Conservation (phyloP, 345 rosid genomes). For the Populus alba region DNA sequence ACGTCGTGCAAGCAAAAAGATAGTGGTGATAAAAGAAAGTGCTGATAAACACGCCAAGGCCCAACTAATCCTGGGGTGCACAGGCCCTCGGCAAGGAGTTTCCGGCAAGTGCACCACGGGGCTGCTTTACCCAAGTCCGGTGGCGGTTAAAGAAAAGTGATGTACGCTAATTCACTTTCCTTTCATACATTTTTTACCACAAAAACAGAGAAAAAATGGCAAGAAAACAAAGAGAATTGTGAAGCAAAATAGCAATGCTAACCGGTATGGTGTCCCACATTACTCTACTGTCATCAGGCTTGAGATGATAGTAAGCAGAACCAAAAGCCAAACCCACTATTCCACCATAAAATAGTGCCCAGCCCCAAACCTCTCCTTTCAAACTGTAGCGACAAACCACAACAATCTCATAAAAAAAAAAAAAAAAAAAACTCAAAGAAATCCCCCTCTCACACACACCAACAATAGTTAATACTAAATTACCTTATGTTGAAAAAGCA, state of each 20-base stretch:
- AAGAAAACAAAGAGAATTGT: background rate
- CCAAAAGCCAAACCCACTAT: constrained; percentile 71
- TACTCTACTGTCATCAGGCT: constrained; percentile 66
- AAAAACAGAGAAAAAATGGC: background rate
- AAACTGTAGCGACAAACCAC: constrained; percentile 42
- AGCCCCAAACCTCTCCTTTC: constrained; percentile 72
- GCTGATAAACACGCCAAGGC: background rate
- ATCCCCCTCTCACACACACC: background rate
- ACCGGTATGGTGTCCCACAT: constrained; percentile 84
- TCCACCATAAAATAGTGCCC: constrained; percentile 72
- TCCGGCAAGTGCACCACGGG: too few species aligned
- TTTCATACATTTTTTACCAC: background rate
- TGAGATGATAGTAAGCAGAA: constrained; percentile 84
- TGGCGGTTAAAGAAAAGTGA: background rate
- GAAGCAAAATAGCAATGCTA: constrained; percentile 33
- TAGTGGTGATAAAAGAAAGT: background rate
- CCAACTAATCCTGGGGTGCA: too few species aligned
- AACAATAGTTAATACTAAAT: background rate
- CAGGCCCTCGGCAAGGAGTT: too few species aligned
- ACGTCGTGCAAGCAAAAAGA: background rate
- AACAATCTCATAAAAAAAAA: background rate
- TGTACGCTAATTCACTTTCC: background rate
- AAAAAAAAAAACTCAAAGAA: constrained; percentile 6
- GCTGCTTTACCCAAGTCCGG: too few species aligned
- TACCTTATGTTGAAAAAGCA: constrained; percentile 66